Evolutionary conservation across 495 filamentous ascomycete genomes (phyloP).

Genomic region (Astrocystis sublimbata): DNA sequence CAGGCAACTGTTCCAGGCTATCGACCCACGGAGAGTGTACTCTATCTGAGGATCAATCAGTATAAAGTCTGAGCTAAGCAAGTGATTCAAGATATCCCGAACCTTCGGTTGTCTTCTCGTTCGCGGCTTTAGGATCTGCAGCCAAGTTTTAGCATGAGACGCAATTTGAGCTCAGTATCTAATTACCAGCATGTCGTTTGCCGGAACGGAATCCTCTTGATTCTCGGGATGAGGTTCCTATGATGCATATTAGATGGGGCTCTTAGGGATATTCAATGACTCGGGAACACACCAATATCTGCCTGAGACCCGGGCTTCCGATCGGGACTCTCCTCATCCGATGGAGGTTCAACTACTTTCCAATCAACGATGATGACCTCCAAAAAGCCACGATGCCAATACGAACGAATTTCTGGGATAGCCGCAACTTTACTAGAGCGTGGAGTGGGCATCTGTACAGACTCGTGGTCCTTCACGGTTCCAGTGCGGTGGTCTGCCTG

Average conservation of each 20-base stretch:
- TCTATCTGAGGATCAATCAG: neutral
- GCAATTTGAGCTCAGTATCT: neutral
- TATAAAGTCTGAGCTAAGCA: neutral
- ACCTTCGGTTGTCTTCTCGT: neutral
- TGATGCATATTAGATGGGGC: neutral
- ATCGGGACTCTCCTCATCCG: neutral
- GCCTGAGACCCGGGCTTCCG: neutral
- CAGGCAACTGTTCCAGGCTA: constrained; percentile 7
- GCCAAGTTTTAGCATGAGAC: neutral
- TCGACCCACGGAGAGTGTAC: constrained; percentile 17
- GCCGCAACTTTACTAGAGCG: neutral
- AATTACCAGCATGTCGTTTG: constrained; percentile 1
- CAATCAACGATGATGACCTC: neutral
- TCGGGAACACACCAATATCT: neutral
- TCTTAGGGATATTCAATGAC: neutral
- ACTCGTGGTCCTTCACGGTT: neutral
- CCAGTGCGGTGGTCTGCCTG: neutral
- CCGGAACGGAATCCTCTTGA: neutral
- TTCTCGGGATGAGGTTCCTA: neutral
- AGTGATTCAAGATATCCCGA: neutral
- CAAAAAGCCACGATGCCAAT: neutral
- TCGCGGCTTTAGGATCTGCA: neutral
- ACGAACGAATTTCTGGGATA: constrained; percentile 2
- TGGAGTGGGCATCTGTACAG: constrained; percentile 2
- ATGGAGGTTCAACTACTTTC: neutral